Evolutionary conservation across 148 eudicot species (phyloP), one percentile per base, ranked within the genome.

Genomic region (Nyssa sinensis): DNA sequence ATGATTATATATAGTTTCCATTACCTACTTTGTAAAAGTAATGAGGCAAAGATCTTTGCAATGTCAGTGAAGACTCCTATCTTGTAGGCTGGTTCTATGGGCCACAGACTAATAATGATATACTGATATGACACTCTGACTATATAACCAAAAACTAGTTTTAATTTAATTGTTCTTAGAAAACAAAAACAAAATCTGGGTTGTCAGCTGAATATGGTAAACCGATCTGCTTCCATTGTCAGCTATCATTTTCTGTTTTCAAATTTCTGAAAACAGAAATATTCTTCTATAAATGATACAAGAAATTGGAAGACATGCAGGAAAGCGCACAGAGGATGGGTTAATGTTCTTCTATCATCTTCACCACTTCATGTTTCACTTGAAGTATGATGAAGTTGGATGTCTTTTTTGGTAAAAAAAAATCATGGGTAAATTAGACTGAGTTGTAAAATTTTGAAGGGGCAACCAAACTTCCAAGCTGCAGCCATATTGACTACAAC

Each of bases 221-320:
- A 5, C 62, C n/a, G 5, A n/a, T 58, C 11, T 24, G n/a, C 47
- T 58, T 23, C 27, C 29, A 58, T 58, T 10, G 8, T 4, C 2
- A 58, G 62, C 62, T 24, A 28, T 58, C 9, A 3, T 3, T 58
- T 58, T 24, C 62, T n/a, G 62, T 58, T 58, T 67, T 39, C 16
- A 68, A 68, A 30, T 68, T 49, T 57, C 41, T 66, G 47, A 64
- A 64, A 30, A 70, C 44, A 66, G 47, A 41, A 41, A 41, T 41
- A 13, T 41, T 13, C 11, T 44, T 44, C 51, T 44, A 14, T n/a
- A n/a, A n/a, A n/a, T n/a, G n/a, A n/a, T n/a, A n/a, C n/a, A n/a
- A n/a, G n/a, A n/a, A n/a, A n/a, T n/a, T n/a, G n/a, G n/a, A n/a
- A n/a, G n/a, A n/a, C n/a, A n/a, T n/a, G n/a, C n/a, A n/a, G n/a